phyloP scores from a whole-genome alignment of 1,284 basidiomycete species.

The Ceratobasidium sp. region DNA sequence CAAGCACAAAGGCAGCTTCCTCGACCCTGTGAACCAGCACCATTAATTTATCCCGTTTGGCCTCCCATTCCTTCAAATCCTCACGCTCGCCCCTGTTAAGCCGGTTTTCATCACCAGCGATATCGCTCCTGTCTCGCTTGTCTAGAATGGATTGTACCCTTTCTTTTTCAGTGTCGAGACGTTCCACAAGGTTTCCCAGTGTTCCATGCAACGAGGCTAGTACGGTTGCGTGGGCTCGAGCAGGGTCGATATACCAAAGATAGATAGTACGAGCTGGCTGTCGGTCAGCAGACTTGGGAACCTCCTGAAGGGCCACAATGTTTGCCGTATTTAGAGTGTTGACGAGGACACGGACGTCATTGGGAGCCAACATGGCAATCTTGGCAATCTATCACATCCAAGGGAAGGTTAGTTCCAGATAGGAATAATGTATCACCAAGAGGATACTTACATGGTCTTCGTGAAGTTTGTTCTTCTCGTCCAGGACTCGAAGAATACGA shows the following conservation, averaged over 20 bases:
- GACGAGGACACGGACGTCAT: slow-evolving; percentile 83
- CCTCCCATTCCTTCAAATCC: slow-evolving; percentile 68
- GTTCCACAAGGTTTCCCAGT: slow-evolving; percentile 77
- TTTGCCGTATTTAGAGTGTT: slow-evolving; percentile 79
- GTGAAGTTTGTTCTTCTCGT: slow-evolving; percentile 92
- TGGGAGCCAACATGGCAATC: slow-evolving; percentile 88
- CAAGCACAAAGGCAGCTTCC: slow-evolving; percentile 82
- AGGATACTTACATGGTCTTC: slow-evolving; percentile 81
- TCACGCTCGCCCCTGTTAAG: slow-evolving; percentile 76
- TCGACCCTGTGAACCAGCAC: slow-evolving; percentile 83
- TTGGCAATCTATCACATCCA: slow-evolving; percentile 77
- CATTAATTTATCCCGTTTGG: slow-evolving; percentile 70
- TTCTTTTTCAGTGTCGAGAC: slow-evolving; percentile 74
- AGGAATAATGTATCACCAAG: neutral
- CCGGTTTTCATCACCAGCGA: slow-evolving; percentile 71
- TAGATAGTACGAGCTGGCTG: slow-evolving; percentile 86
- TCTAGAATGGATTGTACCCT: slow-evolving; percentile 74
- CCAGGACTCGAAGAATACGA: slow-evolving; percentile 80
- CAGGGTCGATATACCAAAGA: slow-evolving; percentile 88
- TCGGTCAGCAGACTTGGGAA: slow-evolving; percentile 85
- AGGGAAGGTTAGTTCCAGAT: neutral
- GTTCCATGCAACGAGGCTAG: slow-evolving; percentile 85
- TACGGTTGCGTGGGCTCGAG: slow-evolving; percentile 78
- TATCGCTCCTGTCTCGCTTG: slow-evolving; percentile 81
- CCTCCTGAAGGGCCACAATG: slow-evolving; percentile 87